phyloP scores from a whole-genome alignment of 345 rosid species.

The Salix exigua region DNA sequence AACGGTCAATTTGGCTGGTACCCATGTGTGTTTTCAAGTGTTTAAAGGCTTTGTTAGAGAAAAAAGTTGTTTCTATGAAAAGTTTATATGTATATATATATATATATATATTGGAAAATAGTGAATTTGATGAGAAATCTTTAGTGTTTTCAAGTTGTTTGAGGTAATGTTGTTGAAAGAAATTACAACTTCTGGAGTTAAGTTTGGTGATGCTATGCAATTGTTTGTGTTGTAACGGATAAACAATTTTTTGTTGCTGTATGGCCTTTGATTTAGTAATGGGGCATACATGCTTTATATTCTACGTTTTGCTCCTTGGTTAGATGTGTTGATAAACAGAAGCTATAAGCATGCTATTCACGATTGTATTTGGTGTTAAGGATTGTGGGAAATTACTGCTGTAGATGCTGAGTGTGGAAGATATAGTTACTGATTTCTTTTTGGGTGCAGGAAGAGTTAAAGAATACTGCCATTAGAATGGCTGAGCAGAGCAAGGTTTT shows the following conservation, averaged over 20 bases:
- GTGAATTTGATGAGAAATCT: no score
- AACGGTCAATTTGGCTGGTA: neutral
- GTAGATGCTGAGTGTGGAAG: no score
- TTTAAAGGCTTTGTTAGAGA: neutral
- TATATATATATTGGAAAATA: neutral
- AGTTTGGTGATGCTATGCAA: no score
- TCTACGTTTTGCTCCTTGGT: neutral
- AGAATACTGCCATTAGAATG: slow-evolving; percentile 76
- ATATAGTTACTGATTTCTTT: neutral
- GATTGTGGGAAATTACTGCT: neutral
- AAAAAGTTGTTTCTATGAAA: neutral
- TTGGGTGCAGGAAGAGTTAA: slow-evolving; percentile 63
- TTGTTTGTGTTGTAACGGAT: no score
- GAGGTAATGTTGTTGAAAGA: no score
- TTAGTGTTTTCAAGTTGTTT: neutral
- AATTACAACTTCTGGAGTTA: no score
- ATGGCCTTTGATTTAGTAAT: neutral
- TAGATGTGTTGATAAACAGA: neutral
- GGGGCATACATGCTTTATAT: neutral
- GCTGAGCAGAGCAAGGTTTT: slow-evolving; percentile 86
- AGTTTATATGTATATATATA: neutral
- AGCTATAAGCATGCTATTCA: neutral
- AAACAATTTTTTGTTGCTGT: no score
- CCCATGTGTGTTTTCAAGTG: no score
- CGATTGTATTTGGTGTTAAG: neutral